Conservation (phyloP, 768 basidiomycete species). For the Boletus tomentosulus region DNA sequence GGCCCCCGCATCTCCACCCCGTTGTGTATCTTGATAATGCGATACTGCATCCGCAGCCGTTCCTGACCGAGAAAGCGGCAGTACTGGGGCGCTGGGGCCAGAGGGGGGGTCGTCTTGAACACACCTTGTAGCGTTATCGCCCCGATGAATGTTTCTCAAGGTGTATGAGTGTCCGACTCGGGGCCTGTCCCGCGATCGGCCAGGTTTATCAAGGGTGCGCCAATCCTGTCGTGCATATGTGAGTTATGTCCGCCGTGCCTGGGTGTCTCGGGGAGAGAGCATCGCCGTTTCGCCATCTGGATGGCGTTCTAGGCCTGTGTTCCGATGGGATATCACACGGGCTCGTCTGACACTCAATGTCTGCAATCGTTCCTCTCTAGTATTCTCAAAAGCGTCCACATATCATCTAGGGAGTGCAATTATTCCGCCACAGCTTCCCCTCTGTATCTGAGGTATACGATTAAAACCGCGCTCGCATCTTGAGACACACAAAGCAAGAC, state of each 20-base stretch:
- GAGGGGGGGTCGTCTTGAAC: neutral
- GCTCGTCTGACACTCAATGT: neutral
- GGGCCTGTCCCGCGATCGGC: neutral
- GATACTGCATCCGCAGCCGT: neutral
- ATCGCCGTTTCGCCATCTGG: neutral
- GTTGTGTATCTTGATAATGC: neutral
- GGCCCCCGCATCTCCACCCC: neutral
- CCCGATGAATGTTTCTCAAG: neutral
- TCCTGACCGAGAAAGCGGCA: neutral
- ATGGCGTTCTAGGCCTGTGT: neutral
- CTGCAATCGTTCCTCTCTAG: neutral
- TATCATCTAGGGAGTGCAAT: neutral
- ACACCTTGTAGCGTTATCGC: neutral
- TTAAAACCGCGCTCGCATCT: neutral
- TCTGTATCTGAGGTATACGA: slow-evolving; percentile 1
- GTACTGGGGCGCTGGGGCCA: neutral
- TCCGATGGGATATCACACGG: neutral
- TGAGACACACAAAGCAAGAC: neutral
- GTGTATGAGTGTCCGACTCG: neutral
- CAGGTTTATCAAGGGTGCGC: neutral
- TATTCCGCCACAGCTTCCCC: neutral
- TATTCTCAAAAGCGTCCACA: neutral
- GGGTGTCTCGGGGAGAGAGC: neutral
- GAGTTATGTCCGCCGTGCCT: neutral
- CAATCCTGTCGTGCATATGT: neutral